Evolutionary conservation across 768 basidiomycete genomes (phyloP).

Genomic region (Mycena amicta): DNA sequence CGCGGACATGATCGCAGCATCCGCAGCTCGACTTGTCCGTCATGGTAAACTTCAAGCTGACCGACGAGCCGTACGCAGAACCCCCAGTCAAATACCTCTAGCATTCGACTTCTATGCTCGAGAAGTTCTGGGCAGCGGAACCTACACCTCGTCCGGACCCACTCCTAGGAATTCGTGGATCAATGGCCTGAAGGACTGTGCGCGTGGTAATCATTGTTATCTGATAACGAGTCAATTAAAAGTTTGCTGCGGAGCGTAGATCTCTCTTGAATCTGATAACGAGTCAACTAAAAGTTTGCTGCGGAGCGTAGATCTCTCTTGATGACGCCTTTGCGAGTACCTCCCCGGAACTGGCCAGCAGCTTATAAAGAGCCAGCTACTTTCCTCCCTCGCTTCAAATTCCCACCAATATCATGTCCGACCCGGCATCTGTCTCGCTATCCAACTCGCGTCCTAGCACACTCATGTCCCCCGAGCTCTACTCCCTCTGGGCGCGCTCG

Average conservation of each 20-base stretch:
- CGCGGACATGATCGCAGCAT: not conserved
- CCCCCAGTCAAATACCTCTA: too few species aligned
- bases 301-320: too few species aligned
- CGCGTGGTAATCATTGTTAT: too few species aligned
- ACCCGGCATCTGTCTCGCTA: not conserved
- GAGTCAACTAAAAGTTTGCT: not conserved
- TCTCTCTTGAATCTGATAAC: not conserved
- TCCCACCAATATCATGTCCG: not conserved
- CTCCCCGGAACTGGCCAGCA: not conserved
- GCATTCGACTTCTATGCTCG: not conserved
- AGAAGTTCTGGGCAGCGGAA: not conserved
- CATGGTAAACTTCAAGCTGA: too few species aligned
- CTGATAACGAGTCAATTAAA: not conserved
- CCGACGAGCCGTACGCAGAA: too few species aligned
- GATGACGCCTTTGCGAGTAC: not conserved
- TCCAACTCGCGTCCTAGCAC: not conserved
- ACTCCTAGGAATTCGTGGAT: not conserved
- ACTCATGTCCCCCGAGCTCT: not conserved
- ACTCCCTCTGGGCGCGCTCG: conserved; percentile 12
- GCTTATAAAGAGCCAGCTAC: not conserved
- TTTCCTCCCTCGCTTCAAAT: not conserved
- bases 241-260: not conserved
- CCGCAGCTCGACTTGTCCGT: not conserved
- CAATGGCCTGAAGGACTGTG: not conserved
- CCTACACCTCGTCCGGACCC: not conserved